Percentiles rank a stretch among this genome's conserved stretches.
Evolutionary conservation across 2,329 filamentous ascomycete species (phyloP).

Genomic region (Chrysoporthe cubensis): DNA sequence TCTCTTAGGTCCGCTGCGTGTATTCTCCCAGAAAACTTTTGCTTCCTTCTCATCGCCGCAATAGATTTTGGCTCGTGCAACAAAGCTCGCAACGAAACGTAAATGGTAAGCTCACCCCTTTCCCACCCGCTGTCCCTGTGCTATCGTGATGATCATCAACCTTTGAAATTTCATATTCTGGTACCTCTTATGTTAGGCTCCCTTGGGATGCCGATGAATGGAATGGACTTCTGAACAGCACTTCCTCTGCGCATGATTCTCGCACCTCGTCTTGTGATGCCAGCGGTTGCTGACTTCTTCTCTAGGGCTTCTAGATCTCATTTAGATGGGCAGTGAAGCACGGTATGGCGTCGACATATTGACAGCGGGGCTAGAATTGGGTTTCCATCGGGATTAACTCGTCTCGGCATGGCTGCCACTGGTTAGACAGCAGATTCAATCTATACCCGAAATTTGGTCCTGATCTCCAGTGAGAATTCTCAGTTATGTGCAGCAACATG

Average conservation of each 20-base stretch:
- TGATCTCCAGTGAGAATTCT: neutral
- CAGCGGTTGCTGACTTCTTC: constrained; percentile 12
- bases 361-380: neutral
- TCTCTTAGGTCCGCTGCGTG: neutral
- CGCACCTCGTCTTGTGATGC: neutral
- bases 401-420: neutral
- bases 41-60: neutral
- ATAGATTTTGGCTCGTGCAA: neutral
- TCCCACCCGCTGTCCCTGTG: constrained; percentile 29
- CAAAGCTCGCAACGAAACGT: neutral
- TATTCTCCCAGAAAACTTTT: neutral
- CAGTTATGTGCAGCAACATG: neutral
- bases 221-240: constrained; percentile 79
- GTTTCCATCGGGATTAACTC: neutral
- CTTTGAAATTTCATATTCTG: constrained; percentile 73
- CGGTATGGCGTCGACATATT: neutral
- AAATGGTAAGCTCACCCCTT: constrained; percentile 40
- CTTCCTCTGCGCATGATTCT: constrained; percentile 29
- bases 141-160: constrained; percentile 73
- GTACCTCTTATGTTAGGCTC: constrained; percentile 95
- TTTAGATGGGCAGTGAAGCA: neutral
- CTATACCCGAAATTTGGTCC: neutral
- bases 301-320: neutral
- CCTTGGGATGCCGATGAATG: constrained; percentile 72
- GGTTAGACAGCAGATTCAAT: neutral